These are phyloP conservation scores for Kockovaella imperatae DNA, from an alignment of 768 basidiomycete genomes.

Conservation along the genomic window DNA sequence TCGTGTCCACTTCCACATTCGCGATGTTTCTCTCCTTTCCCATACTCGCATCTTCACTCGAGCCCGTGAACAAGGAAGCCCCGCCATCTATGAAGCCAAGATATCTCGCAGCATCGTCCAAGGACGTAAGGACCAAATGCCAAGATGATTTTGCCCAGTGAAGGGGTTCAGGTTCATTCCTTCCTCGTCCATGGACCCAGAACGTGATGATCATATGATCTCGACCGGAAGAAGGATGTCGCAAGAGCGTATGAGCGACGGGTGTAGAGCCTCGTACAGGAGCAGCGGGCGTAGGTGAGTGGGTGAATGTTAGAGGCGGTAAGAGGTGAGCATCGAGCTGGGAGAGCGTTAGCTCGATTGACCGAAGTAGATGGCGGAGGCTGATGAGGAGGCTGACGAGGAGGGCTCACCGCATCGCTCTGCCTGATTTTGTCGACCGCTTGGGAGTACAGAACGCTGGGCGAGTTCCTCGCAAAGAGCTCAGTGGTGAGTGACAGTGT, in stretches of 20 bases:
- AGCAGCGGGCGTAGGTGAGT: slow-evolving; percentile 34
- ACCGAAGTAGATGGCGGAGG: background rate
- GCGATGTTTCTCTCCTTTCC: too few species aligned
- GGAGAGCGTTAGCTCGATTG: background rate
- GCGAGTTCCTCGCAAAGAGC: slow-evolving; percentile 43
- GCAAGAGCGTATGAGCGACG: slow-evolving; percentile 28
- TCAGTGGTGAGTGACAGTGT: slow-evolving; percentile 41
- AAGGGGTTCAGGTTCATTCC: slow-evolving; percentile 31
- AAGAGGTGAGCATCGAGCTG: slow-evolving; percentile 43
- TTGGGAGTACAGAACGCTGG: slow-evolving; percentile 40
- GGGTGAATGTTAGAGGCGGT: slow-evolving; percentile 43
- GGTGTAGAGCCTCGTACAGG: slow-evolving; percentile 36
- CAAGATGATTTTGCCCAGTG: slow-evolving; percentile 24
- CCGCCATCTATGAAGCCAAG: slow-evolving; percentile 10
- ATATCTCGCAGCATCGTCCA: slow-evolving; percentile 3
- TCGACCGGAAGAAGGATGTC: slow-evolving; percentile 35
- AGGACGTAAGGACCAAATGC: slow-evolving; percentile 10
- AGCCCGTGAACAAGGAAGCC: background rate
- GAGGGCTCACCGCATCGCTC: slow-evolving; percentile 32
- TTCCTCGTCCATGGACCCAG: slow-evolving; percentile 41
- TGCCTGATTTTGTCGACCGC: slow-evolving; percentile 41
- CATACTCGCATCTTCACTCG: too few species aligned
- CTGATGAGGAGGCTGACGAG: background rate
- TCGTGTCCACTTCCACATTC: background rate
- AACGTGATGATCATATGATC: slow-evolving; percentile 44